Conservation (phyloP, 202 grass and related monocot genomes). For the Panicum hallii region DNA sequence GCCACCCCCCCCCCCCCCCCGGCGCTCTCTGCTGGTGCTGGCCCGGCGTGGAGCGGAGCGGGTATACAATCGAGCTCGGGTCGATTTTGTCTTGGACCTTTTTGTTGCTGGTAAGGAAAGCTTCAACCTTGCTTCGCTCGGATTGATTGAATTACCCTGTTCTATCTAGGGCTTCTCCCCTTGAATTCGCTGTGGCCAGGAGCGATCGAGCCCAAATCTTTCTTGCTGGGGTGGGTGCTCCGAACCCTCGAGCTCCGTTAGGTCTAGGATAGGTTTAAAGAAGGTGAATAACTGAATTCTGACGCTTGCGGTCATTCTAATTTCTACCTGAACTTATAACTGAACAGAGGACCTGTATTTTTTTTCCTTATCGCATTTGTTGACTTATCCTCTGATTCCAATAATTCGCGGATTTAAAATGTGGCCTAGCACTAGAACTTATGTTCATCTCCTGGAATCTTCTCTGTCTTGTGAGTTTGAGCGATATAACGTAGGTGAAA, state of each 20-base stretch:
- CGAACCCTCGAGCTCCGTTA: neutral
- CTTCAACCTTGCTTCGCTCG: neutral
- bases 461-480: neutral
- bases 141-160: neutral
- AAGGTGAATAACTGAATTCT: neutral
- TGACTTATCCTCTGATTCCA: neutral
- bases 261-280: neutral
- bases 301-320: neutral
- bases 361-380: neutral
- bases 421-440: neutral
- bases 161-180: neutral
- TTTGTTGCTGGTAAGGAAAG: conserved; percentile 9
- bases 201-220: neutral
- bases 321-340: neutral
- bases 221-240: neutral
- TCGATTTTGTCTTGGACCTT: neutral
- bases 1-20: too few relatives aligned
- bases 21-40: neutral
- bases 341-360: neutral
- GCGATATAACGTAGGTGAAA: neutral
- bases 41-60: neutral
- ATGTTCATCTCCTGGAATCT: neutral
- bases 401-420: neutral
- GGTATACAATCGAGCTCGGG: neutral
- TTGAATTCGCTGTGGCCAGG: neutral